A percentile compares a stretch with the other conserved stretches of the same genome.
phyloP scores from a whole-genome alignment of 495 filamentous ascomycete genomes.

The Emericellopsis terricola region DNA sequence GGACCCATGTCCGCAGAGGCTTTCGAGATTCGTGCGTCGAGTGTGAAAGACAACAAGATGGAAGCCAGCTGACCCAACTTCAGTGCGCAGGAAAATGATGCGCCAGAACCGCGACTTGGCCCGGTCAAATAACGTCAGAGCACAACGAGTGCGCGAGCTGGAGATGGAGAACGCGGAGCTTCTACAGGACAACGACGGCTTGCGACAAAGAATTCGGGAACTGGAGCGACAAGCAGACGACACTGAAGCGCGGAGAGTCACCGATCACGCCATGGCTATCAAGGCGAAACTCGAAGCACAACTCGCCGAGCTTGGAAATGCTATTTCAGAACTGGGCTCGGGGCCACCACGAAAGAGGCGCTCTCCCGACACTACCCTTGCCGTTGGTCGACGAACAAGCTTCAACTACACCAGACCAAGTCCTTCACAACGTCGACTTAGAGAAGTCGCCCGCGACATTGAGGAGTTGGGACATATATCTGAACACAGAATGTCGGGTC shows the following conservation, averaged over 20 bases:
- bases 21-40: conserved; percentile 68
- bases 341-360: conserved; percentile 23
- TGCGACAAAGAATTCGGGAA: conserved; percentile 61
- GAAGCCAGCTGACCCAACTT: conserved; percentile 4
- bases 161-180: conserved; percentile 73
- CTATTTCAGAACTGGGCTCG: conserved; percentile 43
- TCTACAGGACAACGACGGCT: conserved; percentile 69
- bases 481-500: conserved; percentile 63
- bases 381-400: conserved; percentile 8
- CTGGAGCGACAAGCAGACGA: conserved; percentile 47
- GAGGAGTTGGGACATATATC: conserved; percentile 47
- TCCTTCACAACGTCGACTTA: conserved; percentile 22
- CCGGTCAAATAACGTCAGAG: conserved; percentile 77
- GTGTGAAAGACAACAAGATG: too few relatives aligned
- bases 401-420: conserved; percentile 15
- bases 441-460: conserved; percentile 29
- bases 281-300: conserved; percentile 55
- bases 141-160: conserved; percentile 69
- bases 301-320: conserved; percentile 41
- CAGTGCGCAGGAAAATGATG: conserved; percentile 73
- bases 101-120: conserved; percentile 93
- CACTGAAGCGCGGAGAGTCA: conserved; percentile 22
- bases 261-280: conserved; percentile 47
- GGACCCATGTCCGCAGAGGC: conserved; percentile 47
- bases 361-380: conserved; percentile 14